Base-by-base conservation (phyloP, 768 basidiomycete genomes). In the Cystobasidium onofrii region DNA sequence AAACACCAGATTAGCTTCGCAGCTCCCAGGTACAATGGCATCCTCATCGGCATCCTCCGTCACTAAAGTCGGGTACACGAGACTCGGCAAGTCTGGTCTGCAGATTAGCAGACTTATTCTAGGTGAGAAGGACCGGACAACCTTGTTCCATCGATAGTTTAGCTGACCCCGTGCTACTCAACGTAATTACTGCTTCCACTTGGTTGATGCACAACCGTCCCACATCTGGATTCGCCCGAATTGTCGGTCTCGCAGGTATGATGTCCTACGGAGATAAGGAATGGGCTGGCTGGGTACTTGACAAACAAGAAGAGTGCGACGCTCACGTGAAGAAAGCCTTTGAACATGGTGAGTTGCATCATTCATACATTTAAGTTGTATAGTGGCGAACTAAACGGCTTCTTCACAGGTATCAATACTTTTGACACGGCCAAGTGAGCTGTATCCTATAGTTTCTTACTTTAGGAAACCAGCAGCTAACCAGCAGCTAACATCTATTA, bases 71-170 rank as follows among this genome's bases (percentile, higher is more conserved):
- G 69, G 73, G 25, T 78, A 78, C 73, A 74, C 74, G 34, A 70
- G 83, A 57, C 81, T 84, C 23, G 86, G 88, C 81, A 86, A 84
- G 4, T 87, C 86, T 0, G 88, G 87, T 1, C 80, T 87, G 50
- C 86, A 88, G 78, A 84, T 89, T 0, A 88, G 87, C 29, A 86
- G 84, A 80, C 83, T 88, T 62, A 87, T 89, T 50, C 82, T 89
- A 0, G 88, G 88, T 67, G 20, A 54, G 65, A 2, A 17, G 20
- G 9, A 20, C 0, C 84, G 84, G 44, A 1, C 43, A 33, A 15
- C 15, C 41, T 36, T 15, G 6, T 25, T 73, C 13, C 27, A 4
- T 6, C 43, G 4, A 69, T 41, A 33, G 6, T 15, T 39, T 39
- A 6, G 7, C 27, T 41, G 70, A 34, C n/a, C 27, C 15, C 36